A percentile compares a stretch with the other conserved stretches of the same genome.
Conservation (phyloP, 2,329 filamentous ascomycete genomes). For the Penicillium olsonii region DNA sequence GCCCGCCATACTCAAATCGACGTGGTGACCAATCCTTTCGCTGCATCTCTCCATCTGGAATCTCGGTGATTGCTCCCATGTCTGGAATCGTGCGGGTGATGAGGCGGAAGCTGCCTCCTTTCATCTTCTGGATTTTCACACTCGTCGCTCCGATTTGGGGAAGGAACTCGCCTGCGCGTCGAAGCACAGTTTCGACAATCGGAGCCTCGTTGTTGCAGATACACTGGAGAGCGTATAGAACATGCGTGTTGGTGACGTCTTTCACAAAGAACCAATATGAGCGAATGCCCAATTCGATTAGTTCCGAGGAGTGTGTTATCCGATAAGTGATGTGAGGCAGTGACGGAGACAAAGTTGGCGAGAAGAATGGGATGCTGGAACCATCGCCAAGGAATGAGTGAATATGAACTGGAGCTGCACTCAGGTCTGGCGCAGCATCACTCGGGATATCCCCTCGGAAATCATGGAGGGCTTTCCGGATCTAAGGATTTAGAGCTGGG, state of each 20-base stretch:
- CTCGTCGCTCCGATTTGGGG: constrained; percentile 16
- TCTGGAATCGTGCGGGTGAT: constrained; percentile 14
- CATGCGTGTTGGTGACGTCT: constrained; percentile 18
- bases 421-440: background rate
- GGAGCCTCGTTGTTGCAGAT: constrained; percentile 18
- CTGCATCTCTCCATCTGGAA: constrained; percentile 13
- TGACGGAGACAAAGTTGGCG: background rate
- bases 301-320: constrained; percentile 18
- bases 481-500: background rate
- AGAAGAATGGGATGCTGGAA: constrained; percentile 1
- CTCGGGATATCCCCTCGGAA: background rate
- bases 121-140: constrained; percentile 12
- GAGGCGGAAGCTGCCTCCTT: constrained; percentile 16
- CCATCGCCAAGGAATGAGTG: constrained; percentile 1
- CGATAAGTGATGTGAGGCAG: constrained; percentile 13
- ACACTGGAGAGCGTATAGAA: constrained; percentile 17
- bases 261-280: constrained; percentile 22
- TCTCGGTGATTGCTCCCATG: constrained; percentile 12
- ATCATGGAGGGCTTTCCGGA: constrained; percentile 3
- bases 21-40: constrained; percentile 19
- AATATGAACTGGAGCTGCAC: background rate
- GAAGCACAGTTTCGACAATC: constrained; percentile 17
- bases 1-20: constrained; percentile 18
- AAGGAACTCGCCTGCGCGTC: constrained; percentile 19
- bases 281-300: constrained; percentile 13